Conservation (phyloP, 139 green algal genomes). For the Protoeuglena noctilucae region DNA sequence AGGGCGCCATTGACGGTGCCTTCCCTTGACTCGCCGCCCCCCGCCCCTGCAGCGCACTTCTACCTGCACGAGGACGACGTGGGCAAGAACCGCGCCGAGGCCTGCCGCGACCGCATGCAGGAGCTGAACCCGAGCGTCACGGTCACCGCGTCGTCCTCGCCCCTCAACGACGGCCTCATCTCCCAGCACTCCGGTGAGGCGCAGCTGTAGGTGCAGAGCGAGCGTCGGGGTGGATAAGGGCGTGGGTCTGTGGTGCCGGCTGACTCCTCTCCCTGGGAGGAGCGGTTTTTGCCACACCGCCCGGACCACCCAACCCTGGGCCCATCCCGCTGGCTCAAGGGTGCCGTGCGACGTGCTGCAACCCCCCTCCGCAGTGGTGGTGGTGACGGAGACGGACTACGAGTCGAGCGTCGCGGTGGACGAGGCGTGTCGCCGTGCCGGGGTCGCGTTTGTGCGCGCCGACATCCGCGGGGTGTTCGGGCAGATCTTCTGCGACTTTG, state of each 20-base stretch:
- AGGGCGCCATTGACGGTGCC: too few relatives aligned
- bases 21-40: too few relatives aligned
- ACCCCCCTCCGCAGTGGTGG: conserved; percentile 56
- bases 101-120: conserved; percentile 75
- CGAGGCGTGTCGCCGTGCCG: conserved; percentile 52
- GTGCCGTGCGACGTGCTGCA: too few relatives aligned
- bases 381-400: conserved; percentile 44
- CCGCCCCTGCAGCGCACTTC: too few relatives aligned
- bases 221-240: too few relatives aligned
- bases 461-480: conserved; percentile 83
- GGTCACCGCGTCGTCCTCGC: conserved; percentile 44
- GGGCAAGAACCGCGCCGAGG: conserved; percentile 69
- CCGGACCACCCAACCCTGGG: too few relatives aligned
- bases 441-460: conserved; percentile 70
- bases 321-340: too few relatives aligned
- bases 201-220: too few relatives aligned
- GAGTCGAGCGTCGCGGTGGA: conserved; percentile 53
- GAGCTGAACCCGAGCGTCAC: conserved; percentile 85
- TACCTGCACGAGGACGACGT: conserved; percentile 80
- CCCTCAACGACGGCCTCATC: background rate
- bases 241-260: too few relatives aligned
- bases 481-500: conserved; percentile 92
- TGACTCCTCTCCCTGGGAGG: too few relatives aligned
- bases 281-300: too few relatives aligned
- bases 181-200: background rate